Conservation (phyloP, 495 filamentous ascomycete species). For the Annulohypoxylon nitens region DNA sequence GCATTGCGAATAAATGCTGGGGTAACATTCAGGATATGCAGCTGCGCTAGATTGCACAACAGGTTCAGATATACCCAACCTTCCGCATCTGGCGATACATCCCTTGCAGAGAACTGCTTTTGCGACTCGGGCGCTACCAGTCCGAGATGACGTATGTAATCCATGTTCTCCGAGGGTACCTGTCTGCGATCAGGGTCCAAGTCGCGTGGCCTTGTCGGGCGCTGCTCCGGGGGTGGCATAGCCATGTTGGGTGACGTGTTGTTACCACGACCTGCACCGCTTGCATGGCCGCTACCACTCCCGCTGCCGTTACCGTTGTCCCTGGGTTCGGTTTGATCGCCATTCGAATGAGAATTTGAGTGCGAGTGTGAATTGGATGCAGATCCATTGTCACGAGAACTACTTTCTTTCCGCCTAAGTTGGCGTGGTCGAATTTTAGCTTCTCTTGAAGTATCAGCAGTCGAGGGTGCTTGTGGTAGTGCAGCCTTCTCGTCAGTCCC, state of each 20-base stretch:
- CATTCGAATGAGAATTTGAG: constrained; percentile 56
- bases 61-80: constrained; percentile 89
- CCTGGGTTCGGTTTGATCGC: constrained; percentile 55
- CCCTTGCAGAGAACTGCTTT: constrained; percentile 50
- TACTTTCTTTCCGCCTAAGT: constrained; percentile 47
- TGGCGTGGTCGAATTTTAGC: constrained; percentile 55
- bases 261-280: constrained; percentile 46
- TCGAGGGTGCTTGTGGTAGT: neutral
- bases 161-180: constrained; percentile 76
- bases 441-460: constrained; percentile 53
- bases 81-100: constrained; percentile 65
- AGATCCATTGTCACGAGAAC: constrained; percentile 47
- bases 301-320: constrained; percentile 57
- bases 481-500: constrained; percentile 49
- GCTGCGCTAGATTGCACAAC: constrained; percentile 81
- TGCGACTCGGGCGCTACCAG: constrained; percentile 64
- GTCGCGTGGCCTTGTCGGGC: constrained; percentile 78
- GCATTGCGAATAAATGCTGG: constrained; percentile 77
- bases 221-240: constrained; percentile 67
- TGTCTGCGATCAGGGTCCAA: constrained; percentile 77
- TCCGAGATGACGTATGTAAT: constrained; percentile 79
- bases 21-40: constrained; percentile 83
- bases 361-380: constrained; percentile 45
- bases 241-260: constrained; percentile 59
- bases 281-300: constrained; percentile 44